Evolutionary conservation across 2,329 filamentous ascomycete species (phyloP).

Genomic region (Nemania abortiva): DNA sequence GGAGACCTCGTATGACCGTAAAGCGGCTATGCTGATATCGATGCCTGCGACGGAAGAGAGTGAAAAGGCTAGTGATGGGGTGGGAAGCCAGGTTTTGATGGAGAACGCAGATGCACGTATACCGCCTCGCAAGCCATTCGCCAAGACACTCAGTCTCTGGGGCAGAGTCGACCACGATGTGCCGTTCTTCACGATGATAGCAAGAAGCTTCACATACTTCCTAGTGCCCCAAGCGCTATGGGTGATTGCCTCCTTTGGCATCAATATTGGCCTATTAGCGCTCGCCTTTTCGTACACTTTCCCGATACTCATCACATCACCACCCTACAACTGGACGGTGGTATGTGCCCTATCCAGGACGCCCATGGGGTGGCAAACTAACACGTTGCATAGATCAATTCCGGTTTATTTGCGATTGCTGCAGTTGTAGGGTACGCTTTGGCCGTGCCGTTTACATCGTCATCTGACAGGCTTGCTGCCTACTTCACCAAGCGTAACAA

Average conservation of each 20-base stretch:
- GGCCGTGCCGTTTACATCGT: constrained; percentile 53
- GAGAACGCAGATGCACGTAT: constrained; percentile 30
- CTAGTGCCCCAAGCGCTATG: constrained; percentile 59
- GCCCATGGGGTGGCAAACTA: constrained; percentile 14
- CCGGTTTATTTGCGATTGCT: constrained; percentile 51
- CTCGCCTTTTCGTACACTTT: constrained; percentile 62
- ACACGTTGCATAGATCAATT: constrained; percentile 44
- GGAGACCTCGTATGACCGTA: constrained; percentile 61
- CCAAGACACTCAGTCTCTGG: constrained; percentile 57
- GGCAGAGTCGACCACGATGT: constrained; percentile 56
- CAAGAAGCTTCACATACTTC: constrained; percentile 60
- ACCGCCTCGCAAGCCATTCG: constrained; percentile 55
- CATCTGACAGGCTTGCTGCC: constrained; percentile 56
- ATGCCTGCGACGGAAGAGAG: constrained; percentile 42
- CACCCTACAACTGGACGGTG: constrained; percentile 59
- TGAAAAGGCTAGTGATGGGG: constrained; percentile 41
- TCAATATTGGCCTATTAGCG: constrained; percentile 60
- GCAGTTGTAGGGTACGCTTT: constrained; percentile 56
- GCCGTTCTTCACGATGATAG: constrained; percentile 58
- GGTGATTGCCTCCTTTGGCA: constrained; percentile 60
- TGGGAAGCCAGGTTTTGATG: constrained; percentile 36
- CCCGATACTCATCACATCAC: constrained; percentile 57
- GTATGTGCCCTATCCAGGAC: constrained; percentile 44
- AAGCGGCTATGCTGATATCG: constrained; percentile 33
- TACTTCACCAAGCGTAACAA: constrained; percentile 55